phyloP scores from a whole-genome alignment of 2,329 filamentous ascomycete genomes.

The Aspergillus pseudoviridinutans region DNA sequence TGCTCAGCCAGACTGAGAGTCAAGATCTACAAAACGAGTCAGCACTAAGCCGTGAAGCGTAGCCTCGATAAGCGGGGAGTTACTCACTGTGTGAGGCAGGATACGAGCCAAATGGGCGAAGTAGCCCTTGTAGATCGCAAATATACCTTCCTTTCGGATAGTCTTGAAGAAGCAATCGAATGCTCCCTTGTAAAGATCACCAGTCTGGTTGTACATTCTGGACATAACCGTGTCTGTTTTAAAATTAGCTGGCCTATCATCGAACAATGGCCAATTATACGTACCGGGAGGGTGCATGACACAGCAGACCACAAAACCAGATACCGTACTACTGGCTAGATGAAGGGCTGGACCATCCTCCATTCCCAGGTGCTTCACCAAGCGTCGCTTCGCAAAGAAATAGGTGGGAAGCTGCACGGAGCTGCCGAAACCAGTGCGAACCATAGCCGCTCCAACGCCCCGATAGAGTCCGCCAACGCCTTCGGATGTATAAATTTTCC shows the following conservation, averaged over 20 bases:
- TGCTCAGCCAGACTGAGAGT: slow-evolving; percentile 93
- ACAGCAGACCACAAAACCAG: slow-evolving; percentile 93
- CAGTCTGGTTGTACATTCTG: slow-evolving; percentile 97
- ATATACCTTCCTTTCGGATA: slow-evolving; percentile 79
- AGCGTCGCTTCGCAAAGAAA: slow-evolving; percentile 88
- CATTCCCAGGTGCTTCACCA: slow-evolving; percentile 80
- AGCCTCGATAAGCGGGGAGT: not conserved
- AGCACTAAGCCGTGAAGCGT: slow-evolving; percentile 8
- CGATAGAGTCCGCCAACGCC: slow-evolving; percentile 80
- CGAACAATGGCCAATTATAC: slow-evolving; percentile 20
- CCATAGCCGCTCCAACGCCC: slow-evolving; percentile 89
- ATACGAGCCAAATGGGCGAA: slow-evolving; percentile 92
- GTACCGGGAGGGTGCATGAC: slow-evolving; percentile 95
- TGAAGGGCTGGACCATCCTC: slow-evolving; percentile 87
- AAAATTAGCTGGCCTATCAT: slow-evolving; percentile 3
- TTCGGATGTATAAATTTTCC: slow-evolving; percentile 72
- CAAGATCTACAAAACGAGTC: slow-evolving; percentile 56
- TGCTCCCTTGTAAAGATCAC: slow-evolving; percentile 90
- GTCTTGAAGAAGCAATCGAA: slow-evolving; percentile 92
- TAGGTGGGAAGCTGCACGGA: slow-evolving; percentile 96
- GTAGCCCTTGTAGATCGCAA: slow-evolving; percentile 98
- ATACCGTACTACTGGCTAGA: slow-evolving; percentile 79
- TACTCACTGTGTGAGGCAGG: slow-evolving; percentile 75
- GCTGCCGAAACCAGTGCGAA: slow-evolving; percentile 91
- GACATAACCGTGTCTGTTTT: slow-evolving; percentile 91